Evolutionary conservation across 2,329 filamentous ascomycete species (phyloP).

Genomic region (Tympanopsis confertula): DNA sequence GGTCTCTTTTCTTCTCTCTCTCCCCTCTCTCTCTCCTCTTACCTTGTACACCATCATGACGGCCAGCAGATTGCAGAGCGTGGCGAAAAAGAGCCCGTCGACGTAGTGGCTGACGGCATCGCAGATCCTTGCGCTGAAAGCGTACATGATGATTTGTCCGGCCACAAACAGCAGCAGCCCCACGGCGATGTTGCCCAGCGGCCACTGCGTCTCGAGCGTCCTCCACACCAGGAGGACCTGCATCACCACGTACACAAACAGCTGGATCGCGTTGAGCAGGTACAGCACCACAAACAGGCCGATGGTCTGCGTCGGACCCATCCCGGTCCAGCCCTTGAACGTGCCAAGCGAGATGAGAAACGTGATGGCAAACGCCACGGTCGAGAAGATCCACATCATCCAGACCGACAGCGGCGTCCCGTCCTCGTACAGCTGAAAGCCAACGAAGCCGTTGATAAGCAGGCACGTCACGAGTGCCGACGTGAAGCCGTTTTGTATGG

Average conservation of each 20-base stretch:
- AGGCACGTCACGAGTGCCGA: constrained; percentile 82
- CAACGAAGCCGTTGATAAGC: constrained; percentile 94
- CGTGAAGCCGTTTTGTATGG: constrained; percentile 71
- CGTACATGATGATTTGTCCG: constrained; percentile 87
- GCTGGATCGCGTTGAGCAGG: constrained; percentile 75
- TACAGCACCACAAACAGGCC: constrained; percentile 88
- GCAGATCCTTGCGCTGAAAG: constrained; percentile 77
- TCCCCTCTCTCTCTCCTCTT: constrained; percentile 15
- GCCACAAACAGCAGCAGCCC: constrained; percentile 83
- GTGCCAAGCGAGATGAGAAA: constrained; percentile 83
- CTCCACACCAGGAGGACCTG: constrained; percentile 80
- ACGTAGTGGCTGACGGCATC: constrained; percentile 78
- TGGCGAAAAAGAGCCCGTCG: constrained; percentile 88
- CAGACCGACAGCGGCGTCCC: constrained; percentile 88
- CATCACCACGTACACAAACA: constrained; percentile 76
- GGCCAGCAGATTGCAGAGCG: constrained; percentile 79
- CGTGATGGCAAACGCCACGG: constrained; percentile 73
- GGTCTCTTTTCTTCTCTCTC: not conserved
- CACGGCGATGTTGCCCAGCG: constrained; percentile 80
- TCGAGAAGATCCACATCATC: constrained; percentile 71
- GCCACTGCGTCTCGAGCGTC: constrained; percentile 91
- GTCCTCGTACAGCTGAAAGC: constrained; percentile 96
- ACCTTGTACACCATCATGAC: constrained; percentile 99
- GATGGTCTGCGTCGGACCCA: constrained; percentile 74
- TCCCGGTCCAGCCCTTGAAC: constrained; percentile 81